A percentile compares a stretch with the other conserved stretches of the same genome.
phyloP scores from a whole-genome alignment of 2,329 filamentous ascomycete species.

The Macroventuria anomochaeta region DNA sequence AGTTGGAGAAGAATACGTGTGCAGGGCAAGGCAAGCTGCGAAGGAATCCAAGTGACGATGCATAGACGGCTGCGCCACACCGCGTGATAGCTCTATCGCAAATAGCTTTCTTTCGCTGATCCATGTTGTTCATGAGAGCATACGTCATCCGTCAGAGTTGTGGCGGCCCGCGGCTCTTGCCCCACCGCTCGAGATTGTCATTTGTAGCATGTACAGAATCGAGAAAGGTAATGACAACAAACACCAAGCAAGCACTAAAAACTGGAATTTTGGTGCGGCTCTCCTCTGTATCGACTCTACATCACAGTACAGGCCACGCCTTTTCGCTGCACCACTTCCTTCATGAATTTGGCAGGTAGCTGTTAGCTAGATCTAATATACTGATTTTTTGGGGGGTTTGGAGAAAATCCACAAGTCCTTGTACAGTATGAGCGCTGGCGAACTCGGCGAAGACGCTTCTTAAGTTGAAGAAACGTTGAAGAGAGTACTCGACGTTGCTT shows the following conservation, averaged over 20 bases:
- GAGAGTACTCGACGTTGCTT: neutral
- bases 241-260: too few relatives aligned
- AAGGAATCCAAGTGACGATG: conserved; percentile 30
- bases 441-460: neutral
- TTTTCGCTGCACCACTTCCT: too few relatives aligned
- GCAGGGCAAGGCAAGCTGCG: conserved; percentile 12
- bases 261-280: too few relatives aligned
- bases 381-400: neutral
- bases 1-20: conserved; percentile 27
- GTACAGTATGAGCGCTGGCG: neutral
- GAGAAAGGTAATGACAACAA: too few relatives aligned
- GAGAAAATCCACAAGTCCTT: neutral
- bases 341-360: too few relatives aligned
- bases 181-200: neutral
- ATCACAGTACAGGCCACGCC: too few relatives aligned
- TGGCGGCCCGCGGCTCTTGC: conserved; percentile 10
- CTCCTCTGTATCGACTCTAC: too few relatives aligned
- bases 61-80: conserved; percentile 30
- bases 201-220: neutral
- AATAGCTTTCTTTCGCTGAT: neutral
- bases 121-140: conserved; percentile 2
- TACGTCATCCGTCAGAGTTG: conserved; percentile 13
- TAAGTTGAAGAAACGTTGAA: neutral
- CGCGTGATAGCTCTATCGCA: conserved; percentile 32
- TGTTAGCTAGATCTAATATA: neutral